These are phyloP conservation scores for Clarireedia sp. DNA, from an alignment of 2,329 filamentous ascomycete genomes.

Conservation along the genomic window DNA sequence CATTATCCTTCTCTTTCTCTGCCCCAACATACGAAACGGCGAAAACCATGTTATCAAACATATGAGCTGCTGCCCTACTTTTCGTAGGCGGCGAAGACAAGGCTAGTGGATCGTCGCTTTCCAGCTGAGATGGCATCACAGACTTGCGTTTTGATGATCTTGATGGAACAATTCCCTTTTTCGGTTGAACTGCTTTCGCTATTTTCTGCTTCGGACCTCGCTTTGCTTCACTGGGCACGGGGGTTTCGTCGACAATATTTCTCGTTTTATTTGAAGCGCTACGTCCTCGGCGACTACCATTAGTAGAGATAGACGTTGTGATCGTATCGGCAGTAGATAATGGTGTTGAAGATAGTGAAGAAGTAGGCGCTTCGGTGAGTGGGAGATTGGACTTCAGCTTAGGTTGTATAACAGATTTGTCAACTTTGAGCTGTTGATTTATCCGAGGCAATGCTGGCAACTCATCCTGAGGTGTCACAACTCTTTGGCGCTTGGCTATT, in stretches of 20 bases:
- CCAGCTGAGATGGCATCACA: slow-evolving; percentile 5
- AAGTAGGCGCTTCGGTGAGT: background rate
- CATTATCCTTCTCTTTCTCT: slow-evolving; percentile 44
- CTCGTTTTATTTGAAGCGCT: background rate
- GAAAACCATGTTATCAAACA: slow-evolving; percentile 82
- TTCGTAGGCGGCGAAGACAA: background rate
- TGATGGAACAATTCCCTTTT: slow-evolving; percentile 4
- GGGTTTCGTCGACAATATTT: background rate
- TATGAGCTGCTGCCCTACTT: background rate
- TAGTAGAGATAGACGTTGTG: background rate
- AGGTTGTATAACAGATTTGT: no score
- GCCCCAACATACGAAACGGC: slow-evolving; percentile 64
- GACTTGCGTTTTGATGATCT: slow-evolving; percentile 20
- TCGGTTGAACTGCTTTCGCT: background rate
- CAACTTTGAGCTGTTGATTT: background rate
- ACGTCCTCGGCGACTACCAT: background rate
- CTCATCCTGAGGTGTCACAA: background rate
- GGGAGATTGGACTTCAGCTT: no score
- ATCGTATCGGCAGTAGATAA: background rate
- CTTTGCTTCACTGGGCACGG: slow-evolving; percentile 1
- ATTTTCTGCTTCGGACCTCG: background rate
- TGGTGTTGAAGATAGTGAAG: background rate
- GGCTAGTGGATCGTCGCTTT: slow-evolving; percentile 23
- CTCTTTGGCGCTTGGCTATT: background rate
- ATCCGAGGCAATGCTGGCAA: background rate